Evolutionary conservation across 495 filamentous ascomycete genomes (phyloP).

Genomic region (Barbatosphaeria neglecta): DNA sequence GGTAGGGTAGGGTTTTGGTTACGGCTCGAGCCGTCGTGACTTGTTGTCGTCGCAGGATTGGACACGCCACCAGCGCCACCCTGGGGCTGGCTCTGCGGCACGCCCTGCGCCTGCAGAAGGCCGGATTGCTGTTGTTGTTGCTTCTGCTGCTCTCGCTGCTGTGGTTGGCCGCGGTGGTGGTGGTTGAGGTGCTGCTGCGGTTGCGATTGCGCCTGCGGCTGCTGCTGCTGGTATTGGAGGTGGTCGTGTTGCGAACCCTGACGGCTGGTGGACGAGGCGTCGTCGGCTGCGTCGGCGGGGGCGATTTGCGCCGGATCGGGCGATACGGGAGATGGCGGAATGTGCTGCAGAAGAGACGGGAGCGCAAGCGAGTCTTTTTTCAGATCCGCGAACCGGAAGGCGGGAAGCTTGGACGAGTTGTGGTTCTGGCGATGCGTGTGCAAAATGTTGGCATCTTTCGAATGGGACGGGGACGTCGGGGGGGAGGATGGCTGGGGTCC

Average conservation of each 20-base stretch:
- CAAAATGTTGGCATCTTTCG: conserved; percentile 15
- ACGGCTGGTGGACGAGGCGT: conserved; percentile 6
- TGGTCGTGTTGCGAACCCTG: too few species aligned
- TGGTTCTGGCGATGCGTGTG: conserved; percentile 37
- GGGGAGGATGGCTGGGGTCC: neutral
- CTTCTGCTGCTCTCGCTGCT: neutral
- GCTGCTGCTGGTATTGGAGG: conserved; percentile 10
- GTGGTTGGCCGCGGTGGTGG: neutral
- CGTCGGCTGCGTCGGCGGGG: conserved; percentile 1
- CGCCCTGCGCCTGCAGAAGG: too few species aligned
- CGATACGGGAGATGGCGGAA: conserved; percentile 29
- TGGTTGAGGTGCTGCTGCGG: neutral
- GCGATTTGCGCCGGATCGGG: conserved; percentile 8
- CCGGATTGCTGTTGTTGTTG: too few species aligned
- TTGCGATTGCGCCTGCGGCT: neutral
- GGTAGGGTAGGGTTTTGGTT: neutral
- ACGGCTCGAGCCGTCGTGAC: neutral
- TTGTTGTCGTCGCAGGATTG: neutral
- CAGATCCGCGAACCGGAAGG: conserved; percentile 37
- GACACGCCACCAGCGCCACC: neutral
- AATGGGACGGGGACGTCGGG: conserved; percentile 1
- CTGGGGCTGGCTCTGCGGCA: too few species aligned
- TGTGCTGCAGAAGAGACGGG: conserved; percentile 25
- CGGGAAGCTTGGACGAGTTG: conserved; percentile 37
- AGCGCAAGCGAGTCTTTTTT: conserved; percentile 26